Base-by-base conservation (phyloP, 2,329 filamentous ascomycete species). In the Cordyceps cateniannulata region DNA sequence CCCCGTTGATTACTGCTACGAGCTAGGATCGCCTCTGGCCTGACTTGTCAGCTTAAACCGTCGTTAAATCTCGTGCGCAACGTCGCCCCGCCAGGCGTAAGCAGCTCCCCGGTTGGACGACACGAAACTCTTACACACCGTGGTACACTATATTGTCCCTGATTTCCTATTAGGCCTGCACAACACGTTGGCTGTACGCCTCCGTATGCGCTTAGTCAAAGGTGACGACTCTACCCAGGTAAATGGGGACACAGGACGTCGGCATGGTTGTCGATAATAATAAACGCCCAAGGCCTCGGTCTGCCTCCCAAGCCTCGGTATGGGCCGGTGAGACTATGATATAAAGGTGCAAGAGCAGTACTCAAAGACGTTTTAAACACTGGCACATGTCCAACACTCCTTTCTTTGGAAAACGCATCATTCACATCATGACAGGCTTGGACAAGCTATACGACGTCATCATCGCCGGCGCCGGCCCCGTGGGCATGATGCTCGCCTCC, bases 401-500 rank as follows among this genome's bases (percentile, higher is more conserved):
- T 8, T n/a, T 16, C 7, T 42, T 16, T 8, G 4, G 4, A 6
- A 14, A 42, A n/a, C 40, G 3, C 40, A 55, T 38, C 24, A 38
- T 35, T 22, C 7, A 22, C 53, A 56, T 35, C n/a, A 56, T 56
- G 53, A 56, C 53, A 6, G 53, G 42, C 27, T 47, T 56, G n/a
- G 57, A 59, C 24, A 50, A 59, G 25, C 25, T 59, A 14, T 71
- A 72, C 67, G 72, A 75, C 60, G 72, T 74, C 29, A 66, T 74
- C 24, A 68, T 75, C 29, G 70, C 67, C 8, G 73, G 72, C n/a
- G 72, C 67, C 9, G 73, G 72, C 1, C 72, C 73, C 1, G 67
- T 74, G 25, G 73, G 72, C 20, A 71, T 75, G 29, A 69, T 74
- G 51, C 61, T 74, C 2, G 71, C 73, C 48, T 72, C 70, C 56